These are phyloP conservation scores for Saccharomyces hybrid DNA, from an alignment of 1,139 yeast genomes.

Conservation along the genomic window DNA sequence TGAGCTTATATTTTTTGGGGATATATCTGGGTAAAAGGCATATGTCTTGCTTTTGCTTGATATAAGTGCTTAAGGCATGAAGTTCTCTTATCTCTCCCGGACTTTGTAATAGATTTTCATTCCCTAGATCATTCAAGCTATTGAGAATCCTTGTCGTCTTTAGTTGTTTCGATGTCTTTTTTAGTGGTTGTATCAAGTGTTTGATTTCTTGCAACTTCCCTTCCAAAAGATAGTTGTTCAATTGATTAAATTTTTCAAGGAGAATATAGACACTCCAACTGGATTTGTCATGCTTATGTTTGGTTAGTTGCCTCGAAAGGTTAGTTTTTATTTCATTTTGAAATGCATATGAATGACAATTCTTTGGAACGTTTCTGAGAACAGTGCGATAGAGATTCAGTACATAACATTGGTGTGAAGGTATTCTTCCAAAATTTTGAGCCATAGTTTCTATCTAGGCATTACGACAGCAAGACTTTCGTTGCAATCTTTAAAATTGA, in stretches of 20 bases:
- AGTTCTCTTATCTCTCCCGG: constrained; percentile 8
- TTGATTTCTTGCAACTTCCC: constrained; percentile 8
- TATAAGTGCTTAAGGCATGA: constrained; percentile 15
- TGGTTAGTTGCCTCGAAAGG: constrained; percentile 8
- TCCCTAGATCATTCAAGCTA: not conserved
- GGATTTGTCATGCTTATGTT: constrained; percentile 20
- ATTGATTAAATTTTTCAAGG: constrained; percentile 11
- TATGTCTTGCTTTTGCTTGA: constrained; percentile 12
- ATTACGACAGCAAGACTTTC: not conserved
- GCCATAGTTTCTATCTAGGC: not conserved
- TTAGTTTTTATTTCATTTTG: constrained; percentile 9
- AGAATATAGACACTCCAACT: constrained; percentile 21
- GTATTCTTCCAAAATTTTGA: not conserved
- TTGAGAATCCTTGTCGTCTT: constrained; percentile 4
- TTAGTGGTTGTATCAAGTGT: constrained; percentile 9
- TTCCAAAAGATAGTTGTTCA: constrained; percentile 11
- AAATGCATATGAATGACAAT: constrained; percentile 15
- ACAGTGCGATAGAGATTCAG: constrained; percentile 21
- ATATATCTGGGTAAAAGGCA: constrained; percentile 15
- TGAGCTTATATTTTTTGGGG: constrained; percentile 13
- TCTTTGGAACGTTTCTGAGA: constrained; percentile 14
- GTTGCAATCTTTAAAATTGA: not conserved
- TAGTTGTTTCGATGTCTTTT: constrained; percentile 5
- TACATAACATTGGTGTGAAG: constrained; percentile 20
- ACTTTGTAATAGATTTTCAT: not conserved